Conservation (phyloP, 1,284 basidiomycete genomes). For the Rhizoctonia solani region DNA sequence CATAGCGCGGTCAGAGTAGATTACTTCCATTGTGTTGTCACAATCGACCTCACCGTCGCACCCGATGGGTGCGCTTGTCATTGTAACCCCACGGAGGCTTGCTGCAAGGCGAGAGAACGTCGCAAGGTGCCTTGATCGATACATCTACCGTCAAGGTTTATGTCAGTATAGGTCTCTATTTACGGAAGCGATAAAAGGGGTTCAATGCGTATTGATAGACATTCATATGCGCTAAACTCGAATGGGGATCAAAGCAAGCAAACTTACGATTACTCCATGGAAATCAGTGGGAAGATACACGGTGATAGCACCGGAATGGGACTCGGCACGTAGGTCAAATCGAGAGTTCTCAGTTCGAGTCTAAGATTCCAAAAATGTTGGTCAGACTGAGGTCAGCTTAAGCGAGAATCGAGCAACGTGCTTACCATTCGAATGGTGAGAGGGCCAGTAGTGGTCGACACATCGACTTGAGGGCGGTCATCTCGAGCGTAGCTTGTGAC, state of each 20-base stretch:
- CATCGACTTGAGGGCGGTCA: constrained; percentile 16
- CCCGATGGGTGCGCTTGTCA: constrained; percentile 28
- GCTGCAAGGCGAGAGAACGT: constrained; percentile 21
- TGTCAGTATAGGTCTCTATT: background rate
- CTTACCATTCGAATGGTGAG: constrained; percentile 23
- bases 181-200: background rate
- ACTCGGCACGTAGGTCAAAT: constrained; percentile 25
- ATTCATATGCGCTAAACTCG: too few relatives aligned
- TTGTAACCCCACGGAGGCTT: constrained; percentile 13
- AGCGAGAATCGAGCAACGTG: background rate
- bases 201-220: too few relatives aligned
- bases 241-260: background rate
- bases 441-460: constrained; percentile 4
- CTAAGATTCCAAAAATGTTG: background rate
- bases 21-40: constrained; percentile 29
- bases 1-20: constrained; percentile 23
- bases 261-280: constrained; percentile 28
- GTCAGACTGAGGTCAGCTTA: background rate
- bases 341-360: constrained; percentile 27
- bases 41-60: constrained; percentile 30
- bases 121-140: constrained; percentile 24
- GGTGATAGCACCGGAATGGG: constrained; percentile 16
- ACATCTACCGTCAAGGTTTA: background rate
- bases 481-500: constrained; percentile 18
- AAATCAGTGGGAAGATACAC: constrained; percentile 28